Percentiles rank a stretch among this genome's conserved stretches.
Evolutionary conservation across 2,329 filamentous ascomycete genomes (phyloP).

Genomic region (Calonectria crousiana): DNA sequence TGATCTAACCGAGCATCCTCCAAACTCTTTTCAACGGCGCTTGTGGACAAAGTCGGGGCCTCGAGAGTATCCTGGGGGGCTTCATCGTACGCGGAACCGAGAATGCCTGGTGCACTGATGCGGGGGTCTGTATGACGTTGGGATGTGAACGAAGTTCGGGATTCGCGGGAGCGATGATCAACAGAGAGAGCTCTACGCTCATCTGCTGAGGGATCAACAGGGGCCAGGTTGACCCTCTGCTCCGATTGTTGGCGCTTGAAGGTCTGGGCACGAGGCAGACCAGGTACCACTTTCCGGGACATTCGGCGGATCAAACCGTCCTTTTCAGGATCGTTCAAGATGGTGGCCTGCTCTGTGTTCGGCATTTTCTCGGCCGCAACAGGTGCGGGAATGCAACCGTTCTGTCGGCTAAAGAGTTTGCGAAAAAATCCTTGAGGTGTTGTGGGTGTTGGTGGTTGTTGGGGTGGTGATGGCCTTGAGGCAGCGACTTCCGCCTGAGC

Average conservation of each 20-base stretch:
- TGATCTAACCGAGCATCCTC: constrained; percentile 19
- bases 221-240: constrained; percentile 77
- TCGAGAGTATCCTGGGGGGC: constrained; percentile 27
- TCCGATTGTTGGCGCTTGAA: constrained; percentile 89
- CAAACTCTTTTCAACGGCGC: constrained; percentile 27
- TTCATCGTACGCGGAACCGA: constrained; percentile 43
- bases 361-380: constrained; percentile 29
- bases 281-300: constrained; percentile 77
- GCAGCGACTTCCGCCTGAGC: constrained; percentile 46
- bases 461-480: constrained; percentile 44
- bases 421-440: constrained; percentile 44
- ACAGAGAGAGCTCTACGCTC: constrained; percentile 80
- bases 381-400: constrained; percentile 25
- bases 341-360: constrained; percentile 49
- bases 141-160: constrained; percentile 41
- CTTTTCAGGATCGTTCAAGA: constrained; percentile 45
- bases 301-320: constrained; percentile 56
- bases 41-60: constrained; percentile 29
- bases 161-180: constrained; percentile 62
- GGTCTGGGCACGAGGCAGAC: constrained; percentile 80
- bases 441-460: constrained; percentile 41
- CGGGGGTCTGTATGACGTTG: constrained; percentile 51
- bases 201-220: constrained; percentile 70
- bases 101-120: constrained; percentile 62
- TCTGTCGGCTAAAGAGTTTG: constrained; percentile 44